phyloP scores from a whole-genome alignment of 2,329 filamentous ascomycete genomes.

The Bipolaris sorokiniana region DNA sequence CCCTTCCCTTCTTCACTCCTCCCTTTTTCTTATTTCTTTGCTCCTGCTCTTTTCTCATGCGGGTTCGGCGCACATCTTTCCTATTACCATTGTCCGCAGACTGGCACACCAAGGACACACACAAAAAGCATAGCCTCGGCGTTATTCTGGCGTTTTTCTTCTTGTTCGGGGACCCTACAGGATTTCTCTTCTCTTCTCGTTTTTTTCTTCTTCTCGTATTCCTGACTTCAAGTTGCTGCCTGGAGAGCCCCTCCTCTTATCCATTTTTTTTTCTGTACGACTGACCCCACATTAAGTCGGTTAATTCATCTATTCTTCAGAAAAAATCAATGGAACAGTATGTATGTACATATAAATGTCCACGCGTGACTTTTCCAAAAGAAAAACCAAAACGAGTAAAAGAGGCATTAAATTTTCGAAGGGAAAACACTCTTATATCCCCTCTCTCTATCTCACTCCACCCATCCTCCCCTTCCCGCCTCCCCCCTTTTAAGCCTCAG shows the following conservation, averaged over 20 bases:
- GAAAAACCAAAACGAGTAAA: not conserved
- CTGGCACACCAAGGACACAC: slow-evolving; percentile 9
- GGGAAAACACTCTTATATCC: too few relatives aligned
- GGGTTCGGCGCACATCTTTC: not conserved
- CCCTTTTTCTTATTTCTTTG: not conserved
- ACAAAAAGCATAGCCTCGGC: slow-evolving; percentile 12
- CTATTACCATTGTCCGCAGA: slow-evolving; percentile 5
- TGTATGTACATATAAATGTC: not conserved
- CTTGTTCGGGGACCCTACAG: not conserved
- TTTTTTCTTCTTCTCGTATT: not conserved
- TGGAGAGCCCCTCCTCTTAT: not conserved
- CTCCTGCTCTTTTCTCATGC: not conserved
- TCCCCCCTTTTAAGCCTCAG: not conserved
- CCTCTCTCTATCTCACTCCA: not conserved
- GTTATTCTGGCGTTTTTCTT: not conserved
- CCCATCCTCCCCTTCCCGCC: not conserved
- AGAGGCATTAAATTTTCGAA: too few relatives aligned
- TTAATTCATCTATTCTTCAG: not conserved
- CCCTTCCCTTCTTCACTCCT: not conserved
- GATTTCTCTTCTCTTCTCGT: not conserved
- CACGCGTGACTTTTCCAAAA: not conserved
- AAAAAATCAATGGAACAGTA: not conserved
- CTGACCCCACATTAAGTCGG: not conserved
- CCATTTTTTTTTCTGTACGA: not conserved
- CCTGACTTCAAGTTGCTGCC: not conserved